Conservation (phyloP, 169 alveolate species). For the Perkinsus olseni region DNA sequence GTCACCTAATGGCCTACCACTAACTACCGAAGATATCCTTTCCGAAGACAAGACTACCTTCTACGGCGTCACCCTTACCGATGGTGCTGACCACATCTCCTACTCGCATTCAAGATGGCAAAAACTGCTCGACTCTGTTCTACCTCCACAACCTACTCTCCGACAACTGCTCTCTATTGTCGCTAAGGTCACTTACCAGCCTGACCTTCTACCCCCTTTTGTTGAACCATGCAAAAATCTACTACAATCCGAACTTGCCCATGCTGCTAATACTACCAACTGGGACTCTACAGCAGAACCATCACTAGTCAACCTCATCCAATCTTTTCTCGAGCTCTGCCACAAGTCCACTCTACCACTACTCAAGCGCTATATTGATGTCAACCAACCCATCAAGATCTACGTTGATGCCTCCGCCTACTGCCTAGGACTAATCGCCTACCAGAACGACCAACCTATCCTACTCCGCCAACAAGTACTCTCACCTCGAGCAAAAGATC, state of each 20-base stretch:
- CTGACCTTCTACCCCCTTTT: too few species aligned
- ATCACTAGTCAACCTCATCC: not conserved
- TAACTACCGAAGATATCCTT: too few species aligned
- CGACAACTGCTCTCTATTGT: too few species aligned
- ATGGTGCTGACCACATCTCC: too few species aligned
- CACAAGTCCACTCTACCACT: not conserved
- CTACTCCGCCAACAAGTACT: not conserved
- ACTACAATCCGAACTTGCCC: not conserved
- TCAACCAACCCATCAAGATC: not conserved
- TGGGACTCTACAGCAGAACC: not conserved
- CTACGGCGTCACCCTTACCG: too few species aligned
- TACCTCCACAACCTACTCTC: too few species aligned
- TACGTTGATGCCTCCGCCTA: not conserved
- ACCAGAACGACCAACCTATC: not conserved
- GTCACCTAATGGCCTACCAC: too few species aligned
- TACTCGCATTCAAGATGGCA: too few species aligned
- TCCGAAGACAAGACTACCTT: too few species aligned
- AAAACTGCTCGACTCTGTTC: too few species aligned
- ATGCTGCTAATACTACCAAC: not conserved
- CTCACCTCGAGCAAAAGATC: not conserved
- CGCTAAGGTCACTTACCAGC: too few species aligned
- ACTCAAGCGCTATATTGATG: not conserved
- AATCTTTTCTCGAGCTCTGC: not conserved
- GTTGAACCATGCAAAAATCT: too few species aligned
- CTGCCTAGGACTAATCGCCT: not conserved